Evolutionary conservation across 179 eudicot species (phyloP).

Genomic region (Drosera spatulata): DNA sequence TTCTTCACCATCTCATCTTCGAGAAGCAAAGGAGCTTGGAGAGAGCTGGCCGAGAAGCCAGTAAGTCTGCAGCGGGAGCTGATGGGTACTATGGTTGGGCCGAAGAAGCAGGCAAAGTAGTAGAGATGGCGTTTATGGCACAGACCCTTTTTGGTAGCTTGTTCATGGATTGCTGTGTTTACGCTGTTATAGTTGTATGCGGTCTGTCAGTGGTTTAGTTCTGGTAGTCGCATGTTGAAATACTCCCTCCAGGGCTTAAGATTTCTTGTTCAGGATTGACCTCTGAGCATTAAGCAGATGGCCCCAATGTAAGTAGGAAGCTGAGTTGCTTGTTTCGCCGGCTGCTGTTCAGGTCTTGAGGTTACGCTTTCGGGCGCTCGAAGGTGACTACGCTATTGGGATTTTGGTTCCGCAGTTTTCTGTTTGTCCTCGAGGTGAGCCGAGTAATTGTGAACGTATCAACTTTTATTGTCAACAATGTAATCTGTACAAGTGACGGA

Average conservation of each 20-base stretch:
- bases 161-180: constrained; percentile 67
- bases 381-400: no score
- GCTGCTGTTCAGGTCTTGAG: no score
- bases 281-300: neutral
- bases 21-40: constrained; percentile 20
- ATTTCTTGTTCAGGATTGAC: neutral
- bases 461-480: no score
- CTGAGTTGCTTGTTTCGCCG: no score
- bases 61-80: neutral
- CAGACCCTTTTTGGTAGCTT: constrained; percentile 41
- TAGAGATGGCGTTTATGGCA: constrained; percentile 61
- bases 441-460: no score
- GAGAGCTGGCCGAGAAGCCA: constrained; percentile 15
- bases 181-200: constrained; percentile 48
- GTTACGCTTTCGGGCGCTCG: no score
- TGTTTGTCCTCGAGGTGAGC: no score
- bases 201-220: constrained; percentile 24
- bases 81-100: constrained; percentile 28
- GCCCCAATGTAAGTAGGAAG: neutral
- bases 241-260: neutral
- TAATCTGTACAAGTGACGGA: no score
- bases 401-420: no score
- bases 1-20: constrained; percentile 29
- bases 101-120: constrained; percentile 48
- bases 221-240: no score